phyloP scores from a whole-genome alignment of 2,329 filamentous ascomycete species.

The Penicillium sp. region DNA sequence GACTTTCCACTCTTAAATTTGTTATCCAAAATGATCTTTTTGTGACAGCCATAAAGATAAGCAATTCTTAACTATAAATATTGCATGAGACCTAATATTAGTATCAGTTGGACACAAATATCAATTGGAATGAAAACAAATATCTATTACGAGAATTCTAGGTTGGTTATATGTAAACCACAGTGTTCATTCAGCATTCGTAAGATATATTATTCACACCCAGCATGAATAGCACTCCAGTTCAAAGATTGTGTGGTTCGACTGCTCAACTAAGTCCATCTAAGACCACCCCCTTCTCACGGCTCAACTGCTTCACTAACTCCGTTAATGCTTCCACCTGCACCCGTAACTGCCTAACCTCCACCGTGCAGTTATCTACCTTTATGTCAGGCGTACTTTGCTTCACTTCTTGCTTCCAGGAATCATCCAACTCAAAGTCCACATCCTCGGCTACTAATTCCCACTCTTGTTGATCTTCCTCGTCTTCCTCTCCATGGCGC shows the following conservation, averaged over 20 bases:
- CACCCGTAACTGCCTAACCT: conserved; percentile 49
- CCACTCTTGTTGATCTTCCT: conserved; percentile 89
- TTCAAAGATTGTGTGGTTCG: background rate
- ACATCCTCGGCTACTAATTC: conserved; percentile 71
- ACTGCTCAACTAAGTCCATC: background rate
- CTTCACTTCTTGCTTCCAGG: conserved; percentile 79
- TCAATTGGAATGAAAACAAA: no score
- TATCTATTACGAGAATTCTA: no score
- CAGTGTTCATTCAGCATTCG: no score
- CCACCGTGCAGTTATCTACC: conserved; percentile 71
- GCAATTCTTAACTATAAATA: no score
- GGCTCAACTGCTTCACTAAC: conserved; percentile 60
- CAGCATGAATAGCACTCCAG: no score
- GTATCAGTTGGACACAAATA: no score
- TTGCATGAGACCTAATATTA: no score
- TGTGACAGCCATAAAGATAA: no score
- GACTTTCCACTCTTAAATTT: background rate
- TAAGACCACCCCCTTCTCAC: conserved; percentile 18
- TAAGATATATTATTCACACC: no score
- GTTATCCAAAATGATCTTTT: background rate
- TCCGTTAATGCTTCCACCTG: conserved; percentile 62
- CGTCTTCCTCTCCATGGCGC: conserved; percentile 78
- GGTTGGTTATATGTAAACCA: no score
- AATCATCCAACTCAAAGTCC: conserved; percentile 74
- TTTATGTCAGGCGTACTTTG: conserved; percentile 78